Percentiles rank a stretch among this genome's conserved stretches.
phyloP scores from a whole-genome alignment of 805 yeast species.

The Lachancea kluyveri region DNA sequence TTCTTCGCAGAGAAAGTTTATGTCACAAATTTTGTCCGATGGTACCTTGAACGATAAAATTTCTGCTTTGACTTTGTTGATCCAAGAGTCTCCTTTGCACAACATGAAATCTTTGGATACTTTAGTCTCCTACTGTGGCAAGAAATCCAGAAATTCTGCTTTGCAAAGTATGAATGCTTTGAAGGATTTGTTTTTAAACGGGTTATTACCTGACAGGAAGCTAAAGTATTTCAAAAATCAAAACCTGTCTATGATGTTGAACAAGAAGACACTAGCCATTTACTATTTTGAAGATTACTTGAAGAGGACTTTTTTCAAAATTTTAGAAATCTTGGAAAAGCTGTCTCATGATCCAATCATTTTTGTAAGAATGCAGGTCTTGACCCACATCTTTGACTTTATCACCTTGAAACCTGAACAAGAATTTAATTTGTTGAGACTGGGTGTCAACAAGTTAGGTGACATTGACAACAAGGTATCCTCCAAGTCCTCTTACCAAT shows the following conservation, averaged over 20 bases:
- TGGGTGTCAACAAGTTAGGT: slow-evolving; percentile 92
- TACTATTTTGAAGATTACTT: slow-evolving; percentile 87
- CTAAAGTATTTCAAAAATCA: slow-evolving; percentile 75
- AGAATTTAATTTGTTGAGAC: slow-evolving; percentile 80
- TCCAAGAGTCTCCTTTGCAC: slow-evolving; percentile 94
- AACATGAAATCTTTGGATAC: slow-evolving; percentile 79
- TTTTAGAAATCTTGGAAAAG: slow-evolving; percentile 69
- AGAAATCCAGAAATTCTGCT: slow-evolving; percentile 90
- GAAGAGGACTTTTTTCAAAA: slow-evolving; percentile 67
- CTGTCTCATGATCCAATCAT: slow-evolving; percentile 87
- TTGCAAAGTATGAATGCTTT: slow-evolving; percentile 84
- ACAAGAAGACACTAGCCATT: slow-evolving; percentile 56
- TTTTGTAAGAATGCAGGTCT: slow-evolving; percentile 74
- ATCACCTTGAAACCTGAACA: slow-evolving; percentile 90
- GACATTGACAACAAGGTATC: slow-evolving; percentile 88
- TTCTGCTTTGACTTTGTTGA: slow-evolving; percentile 84
- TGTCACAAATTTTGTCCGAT: slow-evolving; percentile 77
- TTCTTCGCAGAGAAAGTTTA: slow-evolving; percentile 78
- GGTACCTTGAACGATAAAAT: slow-evolving; percentile 96
- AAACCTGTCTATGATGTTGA: slow-evolving; percentile 37
- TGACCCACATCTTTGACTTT: slow-evolving; percentile 72
- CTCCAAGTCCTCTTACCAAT: slow-evolving; percentile 76
- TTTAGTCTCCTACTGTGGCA: slow-evolving; percentile 69
- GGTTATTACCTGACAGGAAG: slow-evolving; percentile 82
- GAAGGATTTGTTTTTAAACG: slow-evolving; percentile 79